A percentile compares a stretch with the other conserved stretches of the same genome.
phyloP scores from a whole-genome alignment of 1,139 yeast genomes.

The Chernovozyma sophiae-reginae region DNA sequence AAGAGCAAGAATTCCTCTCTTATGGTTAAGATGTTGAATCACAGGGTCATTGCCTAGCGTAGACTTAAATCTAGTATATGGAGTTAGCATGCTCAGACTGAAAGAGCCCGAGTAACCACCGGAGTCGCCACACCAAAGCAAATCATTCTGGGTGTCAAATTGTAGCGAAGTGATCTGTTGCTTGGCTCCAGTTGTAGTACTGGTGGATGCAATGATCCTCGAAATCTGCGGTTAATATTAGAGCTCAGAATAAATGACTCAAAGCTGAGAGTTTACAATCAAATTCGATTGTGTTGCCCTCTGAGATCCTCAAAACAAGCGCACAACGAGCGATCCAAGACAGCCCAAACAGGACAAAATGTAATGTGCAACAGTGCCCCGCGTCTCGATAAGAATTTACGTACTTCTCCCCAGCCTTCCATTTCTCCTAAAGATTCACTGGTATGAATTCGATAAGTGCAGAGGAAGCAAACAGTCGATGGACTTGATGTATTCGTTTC shows the following conservation, averaged over 20 bases:
- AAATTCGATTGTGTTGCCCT: background rate
- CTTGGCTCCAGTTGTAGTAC: conserved; percentile 8
- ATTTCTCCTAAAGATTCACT: conserved; percentile 15
- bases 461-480: too few species aligned
- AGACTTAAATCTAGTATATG: conserved; percentile 52
- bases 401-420: conserved; percentile 42
- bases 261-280: too few species aligned
- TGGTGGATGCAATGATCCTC: conserved; percentile 24
- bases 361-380: background rate
- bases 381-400: background rate
- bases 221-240: conserved; percentile 16
- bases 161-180: conserved; percentile 30
- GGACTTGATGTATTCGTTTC: background rate
- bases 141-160: conserved; percentile 70
- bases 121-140: conserved; percentile 84
- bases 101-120: conserved; percentile 32
- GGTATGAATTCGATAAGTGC: background rate
- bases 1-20: conserved; percentile 56
- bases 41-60: conserved; percentile 28
- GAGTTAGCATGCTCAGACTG: conserved; percentile 29
- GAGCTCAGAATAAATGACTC: too few species aligned
- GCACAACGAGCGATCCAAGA: background rate
- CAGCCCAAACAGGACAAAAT: background rate
- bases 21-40: conserved; percentile 48
- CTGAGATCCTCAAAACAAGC: background rate